A percentile compares a stretch with the other conserved stretches of the same genome.
phyloP scores from a whole-genome alignment of 768 basidiomycete genomes.

The Leccinum longicurvipes region DNA sequence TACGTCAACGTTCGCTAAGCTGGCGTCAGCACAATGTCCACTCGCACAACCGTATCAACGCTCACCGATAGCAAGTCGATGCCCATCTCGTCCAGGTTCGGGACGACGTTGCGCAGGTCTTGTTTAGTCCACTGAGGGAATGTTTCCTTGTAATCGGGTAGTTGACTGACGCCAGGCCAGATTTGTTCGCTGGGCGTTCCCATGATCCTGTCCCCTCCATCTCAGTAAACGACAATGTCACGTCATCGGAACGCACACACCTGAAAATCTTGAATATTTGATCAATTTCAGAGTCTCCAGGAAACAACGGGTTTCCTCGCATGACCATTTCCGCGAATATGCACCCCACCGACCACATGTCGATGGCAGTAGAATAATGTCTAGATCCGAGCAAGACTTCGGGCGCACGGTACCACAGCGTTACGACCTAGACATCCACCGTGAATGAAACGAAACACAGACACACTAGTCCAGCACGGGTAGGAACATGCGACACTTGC shows the following conservation, averaged over 20 bases:
- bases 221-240: not conserved
- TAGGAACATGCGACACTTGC: conserved; percentile 41
- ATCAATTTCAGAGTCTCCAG: conserved; percentile 99
- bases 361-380: conserved; percentile 96
- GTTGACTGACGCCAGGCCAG: conserved; percentile 85
- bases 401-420: conserved; percentile 98
- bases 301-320: conserved; percentile 88
- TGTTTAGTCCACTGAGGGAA: conserved; percentile 94
- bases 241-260: conserved; percentile 37
- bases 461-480: not conserved
- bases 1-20: conserved; percentile 69
- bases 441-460: conserved; percentile 7
- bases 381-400: conserved; percentile 94
- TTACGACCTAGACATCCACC: conserved; percentile 73
- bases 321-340: conserved; percentile 99
- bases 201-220: conserved; percentile 59
- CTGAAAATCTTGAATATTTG: conserved; percentile 99
- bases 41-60: not conserved
- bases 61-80: conserved; percentile 74
- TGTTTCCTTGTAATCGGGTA: conserved; percentile 95
- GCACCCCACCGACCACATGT: conserved; percentile 99
- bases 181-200: conserved; percentile 89
- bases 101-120: conserved; percentile 64
- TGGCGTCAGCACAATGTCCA: not conserved
- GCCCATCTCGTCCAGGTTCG: conserved; percentile 72